Conservation (phyloP, 495 filamentous ascomycete species). For the Letharia columbiana region DNA sequence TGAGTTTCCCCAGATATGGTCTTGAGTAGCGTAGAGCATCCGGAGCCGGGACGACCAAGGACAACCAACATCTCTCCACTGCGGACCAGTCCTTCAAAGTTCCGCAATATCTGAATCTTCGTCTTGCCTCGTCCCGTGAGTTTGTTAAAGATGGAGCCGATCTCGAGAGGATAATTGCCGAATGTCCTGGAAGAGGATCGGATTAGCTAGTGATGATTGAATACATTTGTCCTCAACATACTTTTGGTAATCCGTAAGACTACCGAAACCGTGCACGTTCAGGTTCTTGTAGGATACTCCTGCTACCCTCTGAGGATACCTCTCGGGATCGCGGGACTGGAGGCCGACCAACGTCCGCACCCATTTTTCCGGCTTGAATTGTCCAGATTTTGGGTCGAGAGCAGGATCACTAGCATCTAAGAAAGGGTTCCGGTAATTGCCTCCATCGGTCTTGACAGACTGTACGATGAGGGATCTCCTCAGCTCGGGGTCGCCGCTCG, state of each 20-base stretch:
- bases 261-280: slow-evolving; percentile 69
- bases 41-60: slow-evolving; percentile 66
- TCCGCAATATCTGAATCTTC: slow-evolving; percentile 68
- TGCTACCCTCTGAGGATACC: slow-evolving; percentile 37
- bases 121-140: slow-evolving; percentile 38
- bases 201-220: slow-evolving; percentile 43
- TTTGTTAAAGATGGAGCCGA: slow-evolving; percentile 36
- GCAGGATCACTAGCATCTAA: slow-evolving; percentile 36
- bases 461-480: not conserved
- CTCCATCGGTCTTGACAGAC: slow-evolving; percentile 32
- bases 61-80: slow-evolving; percentile 77
- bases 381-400: slow-evolving; percentile 39
- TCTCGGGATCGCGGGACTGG: slow-evolving; percentile 40
- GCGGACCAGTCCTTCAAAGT: slow-evolving; percentile 68
- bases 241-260: slow-evolving; percentile 73
- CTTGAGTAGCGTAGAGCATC: slow-evolving; percentile 73
- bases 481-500: not conserved
- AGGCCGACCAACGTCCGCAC: slow-evolving; percentile 44
- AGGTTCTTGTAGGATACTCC: slow-evolving; percentile 51
- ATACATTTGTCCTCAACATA: slow-evolving; percentile 49
- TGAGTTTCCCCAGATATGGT: slow-evolving; percentile 70
- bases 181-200: slow-evolving; percentile 16
- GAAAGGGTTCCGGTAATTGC: slow-evolving; percentile 40
- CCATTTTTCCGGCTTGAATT: slow-evolving; percentile 45
- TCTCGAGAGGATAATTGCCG: slow-evolving; percentile 25